Percentiles rank a stretch among this genome's conserved stretches.
Conservation (phyloP, 179 eudicot genomes). For the Corrigiola litoralis region DNA sequence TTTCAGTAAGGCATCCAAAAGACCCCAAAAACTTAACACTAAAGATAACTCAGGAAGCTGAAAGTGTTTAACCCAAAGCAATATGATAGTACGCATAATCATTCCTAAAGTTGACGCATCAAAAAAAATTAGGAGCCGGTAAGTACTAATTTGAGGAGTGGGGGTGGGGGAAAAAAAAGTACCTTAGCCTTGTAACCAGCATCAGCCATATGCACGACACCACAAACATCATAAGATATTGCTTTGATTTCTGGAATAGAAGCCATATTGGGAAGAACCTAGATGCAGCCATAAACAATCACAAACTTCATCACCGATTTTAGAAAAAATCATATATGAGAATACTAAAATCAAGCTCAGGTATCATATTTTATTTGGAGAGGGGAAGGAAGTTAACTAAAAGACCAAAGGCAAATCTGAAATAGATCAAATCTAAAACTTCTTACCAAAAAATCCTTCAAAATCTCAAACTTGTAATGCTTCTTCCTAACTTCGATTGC, state of each 20-base stretch:
- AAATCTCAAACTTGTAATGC: conserved; percentile 79
- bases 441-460: conserved; percentile 71
- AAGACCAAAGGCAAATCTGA: not conserved
- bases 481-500: conserved; percentile 77
- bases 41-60: no score
- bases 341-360: conserved; percentile 3
- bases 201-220: conserved; percentile 62
- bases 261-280: conserved; percentile 99
- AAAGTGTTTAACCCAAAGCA: no score
- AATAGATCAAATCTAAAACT: conserved; percentile 3
- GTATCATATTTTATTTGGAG: not conserved
- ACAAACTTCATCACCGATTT: not conserved
- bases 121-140: no score
- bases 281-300: conserved; percentile 9
- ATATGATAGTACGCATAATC: no score
- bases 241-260: conserved; percentile 82
- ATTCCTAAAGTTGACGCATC: no score
- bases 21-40: no score
- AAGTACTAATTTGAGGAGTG: no score
- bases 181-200: conserved; percentile 80
- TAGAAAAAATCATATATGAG: conserved; percentile 8
- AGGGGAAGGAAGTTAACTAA: not conserved
- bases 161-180: no score
- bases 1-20: no score
- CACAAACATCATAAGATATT: conserved; percentile 86